These are phyloP conservation scores for Naegleria lovaniensis DNA, from an alignment of 208 protist genomes.

Conservation along the genomic window DNA sequence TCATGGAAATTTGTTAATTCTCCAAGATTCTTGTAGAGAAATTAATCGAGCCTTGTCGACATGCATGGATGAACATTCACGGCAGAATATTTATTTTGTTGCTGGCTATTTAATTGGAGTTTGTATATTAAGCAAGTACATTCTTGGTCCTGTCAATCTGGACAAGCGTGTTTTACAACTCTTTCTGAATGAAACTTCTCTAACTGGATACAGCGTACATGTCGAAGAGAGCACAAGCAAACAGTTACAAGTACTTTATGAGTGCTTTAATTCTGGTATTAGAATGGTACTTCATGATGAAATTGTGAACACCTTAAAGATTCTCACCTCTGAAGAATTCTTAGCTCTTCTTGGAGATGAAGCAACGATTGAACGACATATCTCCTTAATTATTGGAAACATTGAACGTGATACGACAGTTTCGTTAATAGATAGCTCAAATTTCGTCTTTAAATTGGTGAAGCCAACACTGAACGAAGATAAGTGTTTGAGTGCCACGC, in stretches of 20 bases:
- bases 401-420: not conserved
- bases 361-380: not conserved
- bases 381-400: not conserved
- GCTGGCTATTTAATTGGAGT: not conserved
- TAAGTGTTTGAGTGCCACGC: too few relatives aligned
- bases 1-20: not conserved
- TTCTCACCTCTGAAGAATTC: not conserved
- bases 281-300: not conserved
- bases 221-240: too few relatives aligned
- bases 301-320: not conserved
- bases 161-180: not conserved
- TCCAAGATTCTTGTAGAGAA: not conserved
- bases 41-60: not conserved
- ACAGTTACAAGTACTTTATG: not conserved
- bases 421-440: not conserved
- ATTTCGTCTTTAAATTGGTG: not conserved
- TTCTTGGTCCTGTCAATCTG: not conserved
- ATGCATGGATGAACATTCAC: too few relatives aligned
- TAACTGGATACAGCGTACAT: too few relatives aligned
- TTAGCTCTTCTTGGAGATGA: not conserved
- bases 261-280: not conserved
- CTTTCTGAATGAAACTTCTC: not conserved
- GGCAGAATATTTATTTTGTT: not conserved
- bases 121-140: not conserved
- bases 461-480: not conserved